Conservation (phyloP, 805 yeast genomes). For the Candida xyloterini region DNA sequence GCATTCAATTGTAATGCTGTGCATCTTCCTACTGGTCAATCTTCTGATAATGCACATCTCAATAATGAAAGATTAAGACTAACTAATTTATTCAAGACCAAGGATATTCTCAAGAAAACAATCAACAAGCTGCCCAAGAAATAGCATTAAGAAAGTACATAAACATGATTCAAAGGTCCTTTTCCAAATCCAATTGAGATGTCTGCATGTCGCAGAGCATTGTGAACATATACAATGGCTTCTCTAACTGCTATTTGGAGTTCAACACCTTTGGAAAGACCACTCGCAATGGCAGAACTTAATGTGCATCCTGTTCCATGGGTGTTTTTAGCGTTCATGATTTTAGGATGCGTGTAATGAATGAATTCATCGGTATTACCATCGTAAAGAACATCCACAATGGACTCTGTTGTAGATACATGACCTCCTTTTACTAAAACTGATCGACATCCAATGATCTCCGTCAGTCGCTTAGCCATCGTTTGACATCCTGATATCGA, state of each 20-base stretch:
- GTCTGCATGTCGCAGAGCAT: conserved; percentile 49
- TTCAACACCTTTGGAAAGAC: conserved; percentile 53
- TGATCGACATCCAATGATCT: conserved; percentile 25
- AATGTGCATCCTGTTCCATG: conserved; percentile 92
- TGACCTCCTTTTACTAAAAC: conserved; percentile 84
- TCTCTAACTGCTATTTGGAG: conserved; percentile 49
- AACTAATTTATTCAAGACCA: conserved; percentile 70
- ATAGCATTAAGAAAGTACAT: conserved; percentile 2
- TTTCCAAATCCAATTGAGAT: conserved; percentile 47
- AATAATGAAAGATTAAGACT: conserved; percentile 82
- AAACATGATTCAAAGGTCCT: conserved; percentile 71
- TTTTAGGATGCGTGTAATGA: conserved; percentile 44
- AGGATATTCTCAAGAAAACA: conserved; percentile 57
- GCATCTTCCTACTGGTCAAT: conserved; percentile 95
- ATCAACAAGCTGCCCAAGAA: conserved; percentile 40
- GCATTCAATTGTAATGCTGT: conserved; percentile 84
- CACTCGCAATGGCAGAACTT: conserved; percentile 73
- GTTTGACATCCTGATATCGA: conserved; percentile 14
- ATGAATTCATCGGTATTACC: conserved; percentile 35
- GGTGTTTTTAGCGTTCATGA: conserved; percentile 48
- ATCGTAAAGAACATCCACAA: conserved; percentile 55
- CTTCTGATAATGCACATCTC: conserved; percentile 91
- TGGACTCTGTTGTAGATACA: conserved; percentile 39
- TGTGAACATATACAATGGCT: conserved; percentile 64
- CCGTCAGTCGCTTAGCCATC: conserved; percentile 38